Conservation (phyloP, 345 rosid genomes). For the Xanthoceras sorbifolium region DNA sequence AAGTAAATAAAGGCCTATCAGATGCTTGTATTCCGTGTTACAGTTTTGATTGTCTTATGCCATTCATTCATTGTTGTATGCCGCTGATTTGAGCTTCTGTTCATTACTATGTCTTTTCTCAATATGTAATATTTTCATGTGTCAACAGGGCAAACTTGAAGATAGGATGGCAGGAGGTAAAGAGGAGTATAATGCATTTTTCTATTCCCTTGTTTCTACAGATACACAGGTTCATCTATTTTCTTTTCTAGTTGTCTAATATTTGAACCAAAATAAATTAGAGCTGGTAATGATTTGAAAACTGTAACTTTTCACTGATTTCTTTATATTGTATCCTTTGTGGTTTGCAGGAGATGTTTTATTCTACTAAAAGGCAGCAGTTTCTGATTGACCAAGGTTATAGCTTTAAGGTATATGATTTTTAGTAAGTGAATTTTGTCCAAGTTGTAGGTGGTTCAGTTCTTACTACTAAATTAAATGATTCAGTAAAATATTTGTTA, state of each 20-base stretch:
- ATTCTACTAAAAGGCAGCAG: slow-evolving; percentile 92
- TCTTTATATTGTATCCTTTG: no score
- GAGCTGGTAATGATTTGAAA: background rate
- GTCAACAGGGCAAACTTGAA: slow-evolving; percentile 79
- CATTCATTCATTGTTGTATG: background rate
- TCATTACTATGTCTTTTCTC: background rate
- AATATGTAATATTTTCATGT: background rate
- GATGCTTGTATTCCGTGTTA: background rate
- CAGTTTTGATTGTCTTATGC: background rate
- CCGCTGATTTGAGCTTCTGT: background rate
- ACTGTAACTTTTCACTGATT: background rate
- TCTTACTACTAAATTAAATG: background rate
- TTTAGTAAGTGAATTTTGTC: background rate
- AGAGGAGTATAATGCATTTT: slow-evolving; percentile 97
- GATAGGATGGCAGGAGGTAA: slow-evolving; percentile 99
- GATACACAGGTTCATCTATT: slow-evolving; percentile 73
- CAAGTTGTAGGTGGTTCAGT: background rate
- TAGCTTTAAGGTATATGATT: slow-evolving; percentile 69
- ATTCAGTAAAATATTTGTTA: background rate
- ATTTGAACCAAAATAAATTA: background rate
- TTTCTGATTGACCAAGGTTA: slow-evolving; percentile 96
- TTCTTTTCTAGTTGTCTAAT: background rate
- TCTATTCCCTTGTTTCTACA: slow-evolving; percentile 94
- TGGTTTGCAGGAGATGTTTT: slow-evolving; percentile 79
- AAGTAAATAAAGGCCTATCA: background rate